These are phyloP conservation scores for Leersia perrieri DNA, from an alignment of 176 grass and related monocot species.

Conservation along the genomic window DNA sequence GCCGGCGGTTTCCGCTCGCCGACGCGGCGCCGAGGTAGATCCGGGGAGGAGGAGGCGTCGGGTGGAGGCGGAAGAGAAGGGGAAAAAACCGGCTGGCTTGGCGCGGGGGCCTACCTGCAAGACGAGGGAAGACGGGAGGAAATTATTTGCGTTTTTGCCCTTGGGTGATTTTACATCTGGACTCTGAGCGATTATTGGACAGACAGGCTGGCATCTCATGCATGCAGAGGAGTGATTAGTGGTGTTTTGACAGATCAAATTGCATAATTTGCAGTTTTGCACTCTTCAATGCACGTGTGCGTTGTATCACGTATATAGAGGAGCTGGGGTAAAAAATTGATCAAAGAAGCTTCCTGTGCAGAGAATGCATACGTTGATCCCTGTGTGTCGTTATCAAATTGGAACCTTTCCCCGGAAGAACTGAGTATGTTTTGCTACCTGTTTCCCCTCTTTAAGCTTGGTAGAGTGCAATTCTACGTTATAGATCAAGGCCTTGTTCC, in stretches of 20 bases:
- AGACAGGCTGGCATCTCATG: slow-evolving; percentile 22
- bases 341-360: too few species aligned
- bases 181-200: neutral
- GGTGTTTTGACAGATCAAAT: neutral
- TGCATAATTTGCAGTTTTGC: neutral
- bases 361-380: too few species aligned
- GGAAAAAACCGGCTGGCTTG: neutral
- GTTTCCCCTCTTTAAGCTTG: too few species aligned
- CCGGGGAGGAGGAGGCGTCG: slow-evolving; percentile 36
- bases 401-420: too few species aligned
- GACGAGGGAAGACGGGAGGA: neutral
- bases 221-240: neutral
- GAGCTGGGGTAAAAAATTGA: too few species aligned
- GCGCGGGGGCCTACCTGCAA: slow-evolving; percentile 33
- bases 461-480: too few species aligned
- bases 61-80: neutral
- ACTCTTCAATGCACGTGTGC: neutral
- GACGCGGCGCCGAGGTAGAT: slow-evolving; percentile 50
- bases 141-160: slow-evolving; percentile 27
- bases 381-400: too few species aligned
- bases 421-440: too few species aligned
- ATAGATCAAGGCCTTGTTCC: too few species aligned
- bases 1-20: slow-evolving; percentile 11
- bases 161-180: neutral
- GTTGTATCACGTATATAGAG: neutral